phyloP scores from a whole-genome alignment of 305 asterid genomes.

The Lippia alba region DNA sequence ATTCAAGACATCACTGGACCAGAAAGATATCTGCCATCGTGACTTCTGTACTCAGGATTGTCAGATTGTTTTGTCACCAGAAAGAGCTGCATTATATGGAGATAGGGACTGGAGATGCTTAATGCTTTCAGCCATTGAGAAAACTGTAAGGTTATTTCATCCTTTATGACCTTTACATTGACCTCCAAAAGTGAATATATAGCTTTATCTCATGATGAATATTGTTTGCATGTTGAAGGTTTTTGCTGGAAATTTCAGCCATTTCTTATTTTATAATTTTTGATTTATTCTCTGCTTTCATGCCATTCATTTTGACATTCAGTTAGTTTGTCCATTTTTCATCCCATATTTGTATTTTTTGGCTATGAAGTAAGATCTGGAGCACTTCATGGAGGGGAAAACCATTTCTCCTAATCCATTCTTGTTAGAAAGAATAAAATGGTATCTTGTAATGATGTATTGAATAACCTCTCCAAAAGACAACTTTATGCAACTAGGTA shows the following conservation, averaged over 20 bases:
- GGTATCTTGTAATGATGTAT: too few species aligned
- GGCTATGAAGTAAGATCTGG: constrained; percentile 4
- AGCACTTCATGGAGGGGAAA: background rate
- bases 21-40: constrained; percentile 40
- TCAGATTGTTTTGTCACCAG: constrained; percentile 66
- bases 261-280: background rate
- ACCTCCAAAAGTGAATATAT: constrained; percentile 13
- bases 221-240: constrained; percentile 15
- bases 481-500: too few species aligned
- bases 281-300: constrained; percentile 17
- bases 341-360: background rate
- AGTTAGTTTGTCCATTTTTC: background rate
- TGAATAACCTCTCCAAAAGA: too few species aligned
- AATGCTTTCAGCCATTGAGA: constrained; percentile 64
- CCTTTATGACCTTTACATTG: background rate
- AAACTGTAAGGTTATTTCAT: constrained; percentile 65
- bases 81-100: constrained; percentile 74
- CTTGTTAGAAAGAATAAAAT: too few species aligned
- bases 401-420: constrained; percentile 2
- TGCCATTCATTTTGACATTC: background rate
- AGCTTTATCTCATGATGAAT: constrained; percentile 21
- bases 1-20: constrained; percentile 42
- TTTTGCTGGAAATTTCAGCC: constrained; percentile 5
- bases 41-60: constrained; percentile 43
- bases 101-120: constrained; percentile 71